Conservation (phyloP, 2,329 filamentous ascomycete species). For the Pseudohalonectria lignicola region DNA sequence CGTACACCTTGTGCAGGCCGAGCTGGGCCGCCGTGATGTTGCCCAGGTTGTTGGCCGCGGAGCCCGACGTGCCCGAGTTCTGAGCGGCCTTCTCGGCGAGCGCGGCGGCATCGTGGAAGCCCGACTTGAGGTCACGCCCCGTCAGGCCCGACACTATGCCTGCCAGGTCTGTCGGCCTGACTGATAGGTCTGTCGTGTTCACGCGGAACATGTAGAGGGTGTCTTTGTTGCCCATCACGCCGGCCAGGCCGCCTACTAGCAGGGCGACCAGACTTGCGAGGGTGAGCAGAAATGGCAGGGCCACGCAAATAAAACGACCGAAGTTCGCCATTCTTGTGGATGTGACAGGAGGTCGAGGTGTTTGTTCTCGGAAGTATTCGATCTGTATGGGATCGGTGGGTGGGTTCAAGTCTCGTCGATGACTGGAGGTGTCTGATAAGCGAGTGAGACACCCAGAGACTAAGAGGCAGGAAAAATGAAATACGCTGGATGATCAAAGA, state of each 20-base stretch:
- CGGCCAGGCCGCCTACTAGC: constrained; percentile 43
- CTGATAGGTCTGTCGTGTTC: constrained; percentile 50
- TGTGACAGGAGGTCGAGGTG: constrained; percentile 4
- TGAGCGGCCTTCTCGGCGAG: constrained; percentile 16
- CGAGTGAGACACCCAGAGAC: too few species aligned
- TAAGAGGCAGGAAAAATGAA: too few species aligned
- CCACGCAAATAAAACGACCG: constrained; percentile 77
- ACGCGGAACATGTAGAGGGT: constrained; percentile 46
- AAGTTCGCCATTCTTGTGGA: constrained; percentile 23
- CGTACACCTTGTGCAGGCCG: constrained; percentile 65
- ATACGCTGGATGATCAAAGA: too few species aligned
- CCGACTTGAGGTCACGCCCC: too few species aligned
- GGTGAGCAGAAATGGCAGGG: constrained; percentile 74
- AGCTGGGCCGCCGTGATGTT: constrained; percentile 49
- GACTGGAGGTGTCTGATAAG: too few species aligned
- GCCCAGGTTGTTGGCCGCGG: constrained; percentile 40
- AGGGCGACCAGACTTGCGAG: constrained; percentile 64
- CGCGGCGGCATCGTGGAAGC: neutral
- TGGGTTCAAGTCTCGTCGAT: neutral
- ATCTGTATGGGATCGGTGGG: neutral
- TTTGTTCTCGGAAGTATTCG: neutral
- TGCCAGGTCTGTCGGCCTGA: constrained; percentile 15
- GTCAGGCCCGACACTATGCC: too few species aligned
- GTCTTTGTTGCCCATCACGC: constrained; percentile 38
- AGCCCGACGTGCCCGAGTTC: constrained; percentile 9